These are phyloP conservation scores for Rusavskia elegans DNA, from an alignment of 495 filamentous ascomycete species.

Conservation along the genomic window DNA sequence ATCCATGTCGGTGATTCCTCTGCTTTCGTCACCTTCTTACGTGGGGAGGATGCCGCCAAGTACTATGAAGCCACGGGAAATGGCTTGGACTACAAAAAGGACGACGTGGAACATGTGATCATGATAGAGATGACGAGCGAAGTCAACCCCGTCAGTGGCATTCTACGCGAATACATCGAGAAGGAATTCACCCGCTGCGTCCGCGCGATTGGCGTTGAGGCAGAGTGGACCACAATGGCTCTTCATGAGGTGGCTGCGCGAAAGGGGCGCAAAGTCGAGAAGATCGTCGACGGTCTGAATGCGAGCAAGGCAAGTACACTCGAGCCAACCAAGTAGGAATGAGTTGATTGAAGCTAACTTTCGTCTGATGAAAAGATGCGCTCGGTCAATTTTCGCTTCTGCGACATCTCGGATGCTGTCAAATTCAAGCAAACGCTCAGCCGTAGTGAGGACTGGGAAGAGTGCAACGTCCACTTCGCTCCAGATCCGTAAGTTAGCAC, in stretches of 20 bases:
- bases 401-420: conserved; percentile 24
- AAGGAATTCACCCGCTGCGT: conserved; percentile 25
- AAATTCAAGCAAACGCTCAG: conserved; percentile 20
- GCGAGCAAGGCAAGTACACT: background rate
- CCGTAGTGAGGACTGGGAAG: conserved; percentile 26
- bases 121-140: conserved; percentile 21
- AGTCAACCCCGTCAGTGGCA: conserved; percentile 22
- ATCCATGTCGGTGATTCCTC: conserved; percentile 11
- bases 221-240: conserved; percentile 16
- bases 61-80: conserved; percentile 28
- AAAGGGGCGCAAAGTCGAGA: conserved; percentile 22
- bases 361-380: conserved; percentile 12
- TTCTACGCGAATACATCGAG: conserved; percentile 20
- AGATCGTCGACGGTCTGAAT: conserved; percentile 17
- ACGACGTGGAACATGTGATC: conserved; percentile 11
- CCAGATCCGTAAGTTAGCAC: conserved; percentile 26
- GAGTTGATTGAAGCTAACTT: too few species aligned
- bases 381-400: conserved; percentile 26
- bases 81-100: conserved; percentile 23
- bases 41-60: conserved; percentile 20
- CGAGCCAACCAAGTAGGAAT: background rate
- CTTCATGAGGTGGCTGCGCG: conserved; percentile 17
- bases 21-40: conserved; percentile 26
- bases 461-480: conserved; percentile 23
- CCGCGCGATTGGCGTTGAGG: conserved; percentile 22